Base-by-base conservation (phyloP, 257 asterid species). In the Plectranthus barbatus region DNA sequence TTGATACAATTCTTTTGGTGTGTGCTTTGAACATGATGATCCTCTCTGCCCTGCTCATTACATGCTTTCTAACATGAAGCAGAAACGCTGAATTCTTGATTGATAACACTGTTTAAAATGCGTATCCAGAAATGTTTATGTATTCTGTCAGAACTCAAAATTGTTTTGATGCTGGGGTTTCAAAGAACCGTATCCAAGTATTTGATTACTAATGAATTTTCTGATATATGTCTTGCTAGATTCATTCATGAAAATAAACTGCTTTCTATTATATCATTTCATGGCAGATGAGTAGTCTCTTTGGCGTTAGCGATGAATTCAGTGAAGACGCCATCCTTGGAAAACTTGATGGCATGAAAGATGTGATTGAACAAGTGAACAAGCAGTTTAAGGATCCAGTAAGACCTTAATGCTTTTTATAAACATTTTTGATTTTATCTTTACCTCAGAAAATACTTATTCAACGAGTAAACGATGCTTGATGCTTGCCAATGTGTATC, bases 381-480 rank as follows among this genome's bases (percentile, higher is more conserved):
- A 76, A 74, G 73, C 98, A 91, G 83, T 91, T 91, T 49, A 88
- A 91, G 81, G 96, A 91, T 76, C 98, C 98, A 1, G 98, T 91
- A 74, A 83, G 92, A 64, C 62, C 19, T 58, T 51, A 41, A 47
- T 29, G 34, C 62, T 49, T 66, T 15, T 37, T 26, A 65, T 50
- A 8, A 23, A 47, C 29, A 18, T 64, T 62, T 60, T 52, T 65
- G n/a, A 24, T 31, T 51, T 36, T 60, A 23, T 47, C 18, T 12
- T 34, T 5, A 23, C 0, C 7, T 14, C n/a, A 14, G 53, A 19
- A 18, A 48, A 19, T 5, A 10, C 21, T 14, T 1, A 44, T 7
- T 15, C 51, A 15, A 17, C 20, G 7, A 45, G 3, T 14, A 4
- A 45, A 45, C 9, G 0, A 45, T 7, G 17, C 46, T 39, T 0